Evolutionary conservation across 1,139 yeast genomes (phyloP).

Genomic region (Suhomyces coccinellae): DNA sequence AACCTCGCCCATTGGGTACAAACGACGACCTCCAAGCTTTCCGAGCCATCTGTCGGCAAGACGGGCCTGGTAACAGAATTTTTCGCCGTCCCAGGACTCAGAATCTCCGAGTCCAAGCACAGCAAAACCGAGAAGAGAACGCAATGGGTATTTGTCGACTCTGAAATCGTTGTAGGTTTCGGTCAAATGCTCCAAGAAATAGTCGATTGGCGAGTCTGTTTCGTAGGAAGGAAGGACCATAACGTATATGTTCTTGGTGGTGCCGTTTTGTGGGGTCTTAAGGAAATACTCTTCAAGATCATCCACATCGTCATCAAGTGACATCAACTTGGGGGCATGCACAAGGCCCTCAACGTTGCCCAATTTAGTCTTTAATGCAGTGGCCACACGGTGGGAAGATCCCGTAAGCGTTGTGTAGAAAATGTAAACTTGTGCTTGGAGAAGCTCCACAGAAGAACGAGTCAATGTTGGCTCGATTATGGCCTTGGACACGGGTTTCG

Average conservation of each 20-base stretch:
- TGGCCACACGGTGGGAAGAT: conserved; percentile 70
- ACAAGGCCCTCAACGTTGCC: conserved; percentile 31
- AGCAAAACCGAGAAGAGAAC: conserved; percentile 69
- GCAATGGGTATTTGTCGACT: conserved; percentile 76
- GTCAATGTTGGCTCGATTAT: conserved; percentile 29
- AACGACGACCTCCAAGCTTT: conserved; percentile 79
- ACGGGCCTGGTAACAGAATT: conserved; percentile 85
- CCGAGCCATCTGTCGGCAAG: conserved; percentile 75
- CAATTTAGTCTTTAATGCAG: conserved; percentile 41
- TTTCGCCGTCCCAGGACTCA: conserved; percentile 76
- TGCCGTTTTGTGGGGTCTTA: conserved; percentile 50
- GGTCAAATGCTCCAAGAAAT: conserved; percentile 73
- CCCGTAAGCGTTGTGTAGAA: conserved; percentile 89
- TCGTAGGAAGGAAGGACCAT: conserved; percentile 88
- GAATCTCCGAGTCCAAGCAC: conserved; percentile 87
- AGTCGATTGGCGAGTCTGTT: conserved; percentile 89
- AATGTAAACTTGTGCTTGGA: conserved; percentile 54
- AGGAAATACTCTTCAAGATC: conserved; percentile 84
- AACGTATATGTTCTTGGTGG: conserved; percentile 55
- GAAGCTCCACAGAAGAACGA: conserved; percentile 31
- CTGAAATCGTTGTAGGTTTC: conserved; percentile 86
- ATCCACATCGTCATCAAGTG: conserved; percentile 77
- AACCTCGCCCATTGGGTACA: conserved; percentile 82
- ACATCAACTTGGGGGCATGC: conserved; percentile 54
- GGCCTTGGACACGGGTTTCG: conserved; percentile 24